These are phyloP conservation scores for Solanum acaule DNA, from an alignment of 257 asterid genomes.

Conservation along the genomic window DNA sequence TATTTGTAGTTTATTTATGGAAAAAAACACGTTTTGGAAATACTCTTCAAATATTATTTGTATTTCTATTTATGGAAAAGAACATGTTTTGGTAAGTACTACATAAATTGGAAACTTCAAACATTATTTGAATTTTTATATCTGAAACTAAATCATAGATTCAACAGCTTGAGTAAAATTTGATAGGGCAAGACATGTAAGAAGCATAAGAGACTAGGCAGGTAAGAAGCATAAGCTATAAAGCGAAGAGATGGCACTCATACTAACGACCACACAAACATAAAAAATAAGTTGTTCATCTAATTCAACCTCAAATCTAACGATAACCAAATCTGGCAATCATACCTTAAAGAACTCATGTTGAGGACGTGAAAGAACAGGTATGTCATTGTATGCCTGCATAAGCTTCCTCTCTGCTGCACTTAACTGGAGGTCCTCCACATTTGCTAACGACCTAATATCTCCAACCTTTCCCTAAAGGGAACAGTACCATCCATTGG, in stretches of 20 bases:
- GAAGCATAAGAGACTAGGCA: too few relatives aligned
- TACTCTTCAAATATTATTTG: too few relatives aligned
- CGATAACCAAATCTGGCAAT: background rate
- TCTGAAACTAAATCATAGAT: too few relatives aligned
- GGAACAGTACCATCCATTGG: conserved; percentile 8
- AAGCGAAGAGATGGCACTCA: background rate
- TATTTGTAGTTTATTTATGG: too few relatives aligned
- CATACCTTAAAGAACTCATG: conserved; percentile 62
- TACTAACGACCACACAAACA: background rate
- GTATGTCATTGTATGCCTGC: background rate
- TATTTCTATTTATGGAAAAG: too few relatives aligned
- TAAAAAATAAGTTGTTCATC: background rate
- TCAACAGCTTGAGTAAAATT: too few relatives aligned
- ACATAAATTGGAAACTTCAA: too few relatives aligned
- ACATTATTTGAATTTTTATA: too few relatives aligned
- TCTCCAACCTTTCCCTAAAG: conserved; percentile 22
- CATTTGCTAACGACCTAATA: conserved; percentile 55
- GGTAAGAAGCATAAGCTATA: background rate
- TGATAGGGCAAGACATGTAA: too few relatives aligned
- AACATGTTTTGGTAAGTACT: too few relatives aligned
- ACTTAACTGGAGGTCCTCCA: background rate
- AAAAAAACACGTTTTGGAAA: too few relatives aligned
- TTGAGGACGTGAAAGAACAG: conserved; percentile 82
- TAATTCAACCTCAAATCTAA: background rate
- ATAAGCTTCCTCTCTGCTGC: background rate